Base-by-base conservation (phyloP, 2,329 filamentous ascomycete species). In the Colletotrichum lupini region DNA sequence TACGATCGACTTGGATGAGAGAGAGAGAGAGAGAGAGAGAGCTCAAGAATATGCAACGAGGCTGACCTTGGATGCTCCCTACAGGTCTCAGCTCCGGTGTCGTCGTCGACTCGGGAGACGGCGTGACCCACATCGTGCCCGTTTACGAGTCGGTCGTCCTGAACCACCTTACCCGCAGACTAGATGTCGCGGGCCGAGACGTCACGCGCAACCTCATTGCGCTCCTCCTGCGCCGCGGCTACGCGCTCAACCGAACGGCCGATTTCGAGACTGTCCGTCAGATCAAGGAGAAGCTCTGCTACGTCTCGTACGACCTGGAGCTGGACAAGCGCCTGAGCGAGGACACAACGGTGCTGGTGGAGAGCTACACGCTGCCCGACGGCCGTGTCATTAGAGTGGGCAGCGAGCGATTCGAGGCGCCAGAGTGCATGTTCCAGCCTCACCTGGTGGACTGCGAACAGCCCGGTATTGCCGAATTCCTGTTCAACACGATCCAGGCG, bases 281-380 rank as follows among this genome's bases (percentile, higher is more conserved):
- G 84, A 98, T 99, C 87, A 99, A 99, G 87, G 97, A 99, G 89
- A 99, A 99, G 89, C 93, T 99, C 64, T 98, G 97, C 89, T 99
- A 99, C 83, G 96, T 99, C 70, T 98, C 95, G 14, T 99, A 98
- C 87, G 97, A 99, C 83, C 90, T 99, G 70, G 95, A 97, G 84
- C 89, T 99, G 68, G 97, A 99, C 87, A 95, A 98, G 86, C 92
- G 94, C 78, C 91, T 99, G 76, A 97, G 94, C 80, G 97, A 99
- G 85, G 97, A 99, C 79, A 99, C 97, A 19, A 99, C 97, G 1
- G 95, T 98, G 9, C 88, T 99, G 68, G 97, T 99, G 12, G 97
- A 99, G 85, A 97, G 94, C 81, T 99, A 99, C 87, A 99, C 97
- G 1, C 89, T 99, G 11, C 97, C 97, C 37, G 97, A 99, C 81